Base-by-base conservation (phyloP, 1,284 basidiomycete genomes). In the Pseudozyma thailandica region DNA sequence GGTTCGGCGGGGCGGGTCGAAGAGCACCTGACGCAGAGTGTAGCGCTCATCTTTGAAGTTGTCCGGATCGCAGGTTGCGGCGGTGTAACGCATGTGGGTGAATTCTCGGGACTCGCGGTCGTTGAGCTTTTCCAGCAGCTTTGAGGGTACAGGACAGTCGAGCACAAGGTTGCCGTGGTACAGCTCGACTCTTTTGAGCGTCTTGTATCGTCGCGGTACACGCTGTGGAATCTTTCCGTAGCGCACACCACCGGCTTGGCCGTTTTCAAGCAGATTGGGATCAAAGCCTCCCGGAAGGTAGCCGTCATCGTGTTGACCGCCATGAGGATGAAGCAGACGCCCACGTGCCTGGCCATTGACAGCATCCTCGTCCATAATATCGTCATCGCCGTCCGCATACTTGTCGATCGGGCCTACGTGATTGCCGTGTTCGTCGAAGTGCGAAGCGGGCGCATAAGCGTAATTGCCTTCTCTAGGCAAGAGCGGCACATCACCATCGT, bases 31-130 rank as follows among this genome's bases (percentile, higher is more conserved):
- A 2, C 80, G 72, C 10, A 82, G 51, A 10, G 77, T 80, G 56
- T 78, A 82, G 23, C 73, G 59, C 53, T 82, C 79, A 30, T 87
- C 87, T 80, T 92, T 89, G 81, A 97, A 97, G 41, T 94, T 90
- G 82, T 99, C 92, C 0, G 95, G 94, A 44, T 77, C 74, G 54
- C 78, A 77, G 1, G 79, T 80, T n/a, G 77, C 77, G 18, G 81
- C 81, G 1, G 79, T 78, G 55, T 81, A 80, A 10, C 72, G 87
- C 55, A 92, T 91, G 78, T 88, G 88, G 78, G 87, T 90, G 84
- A 92, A 94, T 85, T 98, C 95, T 27, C 88, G 87, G 46, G 91
- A 89, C 39, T 91, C 91, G 63, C 89, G 87, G 59, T 92, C 86
- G 3, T 92, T 92, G 27, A 97, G 85, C 53, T 95, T 78, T 45